These are phyloP conservation scores for Melanogaster broomeanus DNA, from an alignment of 768 basidiomycete genomes.

Conservation along the genomic window DNA sequence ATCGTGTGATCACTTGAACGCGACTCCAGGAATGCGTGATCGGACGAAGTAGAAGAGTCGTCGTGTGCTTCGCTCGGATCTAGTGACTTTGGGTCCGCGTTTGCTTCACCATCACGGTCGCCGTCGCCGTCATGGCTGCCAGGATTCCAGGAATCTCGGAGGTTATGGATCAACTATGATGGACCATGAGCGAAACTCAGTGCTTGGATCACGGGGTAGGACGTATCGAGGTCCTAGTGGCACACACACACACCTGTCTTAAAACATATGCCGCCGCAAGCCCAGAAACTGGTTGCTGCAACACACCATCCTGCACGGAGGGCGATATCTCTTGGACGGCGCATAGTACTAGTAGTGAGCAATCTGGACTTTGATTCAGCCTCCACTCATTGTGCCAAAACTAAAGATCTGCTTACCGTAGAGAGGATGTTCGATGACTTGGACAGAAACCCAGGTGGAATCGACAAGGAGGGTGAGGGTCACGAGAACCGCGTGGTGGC, in stretches of 20 bases:
- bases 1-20: not conserved
- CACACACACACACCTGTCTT: constrained; percentile 9
- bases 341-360: constrained; percentile 7
- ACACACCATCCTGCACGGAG: constrained; percentile 10
- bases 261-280: constrained; percentile 22
- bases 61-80: not conserved
- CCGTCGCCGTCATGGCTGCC: too few species aligned
- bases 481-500: not conserved
- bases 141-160: constrained; percentile 1
- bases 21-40: not conserved
- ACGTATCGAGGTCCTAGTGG: not conserved
- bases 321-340: constrained; percentile 6
- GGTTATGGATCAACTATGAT: constrained; percentile 12
- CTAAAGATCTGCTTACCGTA: not conserved
- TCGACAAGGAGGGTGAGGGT: not conserved
- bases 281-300: constrained; percentile 14
- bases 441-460: not conserved
- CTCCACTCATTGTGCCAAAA: not conserved
- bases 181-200: not conserved
- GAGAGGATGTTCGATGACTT: not conserved
- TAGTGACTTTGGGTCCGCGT: not conserved
- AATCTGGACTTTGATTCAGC: not conserved
- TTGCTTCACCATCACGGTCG: not conserved
- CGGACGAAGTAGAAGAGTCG: not conserved
- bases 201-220: too few species aligned